These are phyloP conservation scores for Discostella stelligera DNA, from an alignment of 352 stramenopile species.

Conservation along the genomic window DNA sequence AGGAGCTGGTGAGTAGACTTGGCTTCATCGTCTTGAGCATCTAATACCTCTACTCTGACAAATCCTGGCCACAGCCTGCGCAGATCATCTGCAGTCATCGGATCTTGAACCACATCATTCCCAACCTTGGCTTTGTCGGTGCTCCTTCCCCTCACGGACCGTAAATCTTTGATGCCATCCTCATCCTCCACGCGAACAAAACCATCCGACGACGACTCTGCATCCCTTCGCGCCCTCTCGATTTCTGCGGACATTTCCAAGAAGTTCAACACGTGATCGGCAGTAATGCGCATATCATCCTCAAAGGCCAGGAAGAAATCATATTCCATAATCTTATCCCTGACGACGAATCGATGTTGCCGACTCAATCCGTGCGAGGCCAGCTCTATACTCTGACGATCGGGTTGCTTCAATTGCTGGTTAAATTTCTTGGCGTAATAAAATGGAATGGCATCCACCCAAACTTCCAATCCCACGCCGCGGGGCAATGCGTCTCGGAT, in stretches of 20 bases:
- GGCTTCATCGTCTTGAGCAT: slow-evolving; percentile 38
- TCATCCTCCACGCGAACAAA: slow-evolving; percentile 25
- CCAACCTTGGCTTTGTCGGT: too few species aligned
- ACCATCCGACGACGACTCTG: slow-evolving; percentile 49
- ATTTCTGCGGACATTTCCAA: slow-evolving; percentile 62
- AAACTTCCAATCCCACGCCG: slow-evolving; percentile 68
- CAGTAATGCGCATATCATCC: slow-evolving; percentile 79
- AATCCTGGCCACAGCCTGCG: slow-evolving; percentile 68
- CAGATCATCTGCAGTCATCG: too few species aligned
- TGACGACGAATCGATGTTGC: slow-evolving; percentile 78
- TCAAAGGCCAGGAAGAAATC: slow-evolving; percentile 80
- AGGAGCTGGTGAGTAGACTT: slow-evolving; percentile 26
- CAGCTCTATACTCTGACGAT: slow-evolving; percentile 31
- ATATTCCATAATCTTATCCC: slow-evolving; percentile 71
- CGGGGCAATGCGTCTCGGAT: slow-evolving; percentile 55
- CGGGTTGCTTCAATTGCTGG: slow-evolving; percentile 22
- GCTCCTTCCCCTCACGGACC: too few species aligned
- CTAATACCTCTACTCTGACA: slow-evolving; percentile 69
- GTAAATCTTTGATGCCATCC: too few species aligned
- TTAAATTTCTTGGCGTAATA: slow-evolving; percentile 61
- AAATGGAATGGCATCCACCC: slow-evolving; percentile 68
- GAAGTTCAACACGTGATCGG: slow-evolving; percentile 68
- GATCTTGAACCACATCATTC: too few species aligned
- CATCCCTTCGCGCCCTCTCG: slow-evolving; percentile 37
- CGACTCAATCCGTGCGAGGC: slow-evolving; percentile 52